phyloP scores from a whole-genome alignment of 305 asterid genomes.

The Petunia hybrid region DNA sequence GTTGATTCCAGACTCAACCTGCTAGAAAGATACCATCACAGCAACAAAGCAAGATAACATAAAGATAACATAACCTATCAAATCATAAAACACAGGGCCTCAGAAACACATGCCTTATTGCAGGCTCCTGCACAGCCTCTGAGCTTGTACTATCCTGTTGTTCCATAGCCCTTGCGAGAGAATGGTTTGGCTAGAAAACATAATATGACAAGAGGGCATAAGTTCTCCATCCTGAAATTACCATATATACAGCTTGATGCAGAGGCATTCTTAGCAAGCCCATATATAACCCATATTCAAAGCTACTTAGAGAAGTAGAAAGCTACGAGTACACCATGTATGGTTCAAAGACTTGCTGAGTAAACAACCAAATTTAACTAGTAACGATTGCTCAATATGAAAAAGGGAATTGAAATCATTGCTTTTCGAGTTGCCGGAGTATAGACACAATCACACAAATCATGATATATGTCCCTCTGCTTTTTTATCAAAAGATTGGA shows the following conservation, averaged over 20 bases:
- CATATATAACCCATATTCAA: not conserved
- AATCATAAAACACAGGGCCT: conserved; percentile 23
- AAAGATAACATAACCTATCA: conserved; percentile 36
- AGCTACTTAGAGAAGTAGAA: not conserved
- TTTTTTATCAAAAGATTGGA: conserved; percentile 28
- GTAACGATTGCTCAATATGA: not conserved
- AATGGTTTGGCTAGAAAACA: conserved; percentile 34
- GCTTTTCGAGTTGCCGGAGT: not conserved
- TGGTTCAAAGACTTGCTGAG: not conserved
- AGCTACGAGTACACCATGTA: not conserved
- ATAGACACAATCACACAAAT: not conserved
- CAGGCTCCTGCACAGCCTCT: conserved; percentile 35
- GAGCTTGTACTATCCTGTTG: conserved; percentile 32
- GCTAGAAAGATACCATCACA: conserved; percentile 29
- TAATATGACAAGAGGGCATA: conserved; percentile 23
- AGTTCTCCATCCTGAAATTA: conserved; percentile 16
- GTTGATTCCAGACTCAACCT: conserved; percentile 42
- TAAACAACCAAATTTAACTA: conserved; percentile 20
- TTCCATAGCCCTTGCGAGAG: conserved; percentile 32
- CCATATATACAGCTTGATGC: not conserved
- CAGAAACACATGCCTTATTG: conserved; percentile 40
- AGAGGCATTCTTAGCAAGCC: not conserved
- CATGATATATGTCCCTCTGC: conserved; percentile 16
- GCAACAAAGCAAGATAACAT: conserved; percentile 35
- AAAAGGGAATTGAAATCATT: not conserved